Base-by-base conservation (phyloP, 2,329 filamentous ascomycete genomes). In the Hypoxylon sp. region DNA sequence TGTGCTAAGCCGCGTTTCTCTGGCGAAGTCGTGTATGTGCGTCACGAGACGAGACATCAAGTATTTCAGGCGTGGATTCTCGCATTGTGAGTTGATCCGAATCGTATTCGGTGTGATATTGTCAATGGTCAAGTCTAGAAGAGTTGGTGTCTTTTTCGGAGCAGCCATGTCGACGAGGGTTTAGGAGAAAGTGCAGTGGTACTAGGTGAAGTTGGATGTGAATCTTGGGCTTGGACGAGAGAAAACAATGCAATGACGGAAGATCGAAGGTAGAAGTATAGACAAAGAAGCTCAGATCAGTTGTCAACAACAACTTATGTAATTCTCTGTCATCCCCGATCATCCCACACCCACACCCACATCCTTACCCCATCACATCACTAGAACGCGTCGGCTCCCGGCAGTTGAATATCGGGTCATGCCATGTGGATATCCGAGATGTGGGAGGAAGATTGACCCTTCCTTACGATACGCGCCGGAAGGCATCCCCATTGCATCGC, bases 1-100 rank as follows among this genome's bases (percentile, higher is more conserved):
- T 3, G 86, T 88, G 67, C 84, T 89, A 23, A 93, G 77, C 20
- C 89, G 77, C 1, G 88, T 92, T 70, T 93, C 90, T 45, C 89
- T 80, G 4, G 88, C 88, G 67, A 91, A 93, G 73, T 92, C 89
- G 71, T 94, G 90, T 1, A 93, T 75, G 71, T 94, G 89, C 8
- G 83, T 82, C 36, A 92, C 87, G 9, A 92, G 78, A 12, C 87
- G 79, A 62, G 88, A 82, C 67, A 93, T 80, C 34, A 94, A 69
- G 68, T 89, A 92, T 56, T 82, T 87, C 55, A 90, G 73, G 13
- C 90, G 81, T 15, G 79, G 74, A 63, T 91, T 78, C 7, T 76
- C 67, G 63, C 83, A 82, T 74, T 86, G 82, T 7, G 87, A 87
- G 73, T 93, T 93, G 71, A 91, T 90, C 34, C 79, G 76, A 65